Base-by-base conservation (phyloP, 768 basidiomycete genomes). In the Multifurca ochricompacta region DNA sequence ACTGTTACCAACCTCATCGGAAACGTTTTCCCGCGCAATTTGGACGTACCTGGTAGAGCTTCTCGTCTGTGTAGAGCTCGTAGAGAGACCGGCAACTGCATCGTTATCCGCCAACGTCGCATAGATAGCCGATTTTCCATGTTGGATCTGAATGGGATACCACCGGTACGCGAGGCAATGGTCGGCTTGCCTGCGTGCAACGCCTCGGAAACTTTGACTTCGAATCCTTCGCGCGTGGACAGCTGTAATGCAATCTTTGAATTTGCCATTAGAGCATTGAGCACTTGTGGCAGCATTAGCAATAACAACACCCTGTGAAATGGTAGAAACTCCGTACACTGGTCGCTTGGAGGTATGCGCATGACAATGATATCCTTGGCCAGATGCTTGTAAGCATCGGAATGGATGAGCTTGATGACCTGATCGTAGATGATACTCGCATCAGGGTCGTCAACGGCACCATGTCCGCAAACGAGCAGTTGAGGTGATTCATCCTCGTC, bases 181-280 rank as follows among this genome's bases (percentile, higher is more conserved):
- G 94, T 77, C 30, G 92, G 92, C 59, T 87, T 87, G 56, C 87
- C 87, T 28, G 90, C 82, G 69, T 94, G 89, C 48, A 97, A 76
- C n/a, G 89, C 91, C 71, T 95, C 91, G 43, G 91, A 92, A 46
- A 94, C 92, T 69, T 97, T 97, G 71, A 97, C 91, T 66, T 97
- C 94, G 71, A 96, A 97, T 27, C 94, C 94, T 72, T 97, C 94
- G 53, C 92, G 85, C 41, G 87, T 85, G 48, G 90, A 92, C 41
- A 97, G 81, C 69, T 97, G 94, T 45, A 91, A 78, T 4, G 89
- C 92, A 54, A 94, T 85, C 73, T 88, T 85, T 41, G 89, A 79
- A 61, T 93, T 94, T 48, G 87, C 83, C 79, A 96, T 80, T 62
- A 96, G 77, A 8, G 87, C 85, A 61, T 95, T 92, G 55, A 97